Conservation (phyloP, 106 monocot species). For the Dendrobium officinale region DNA sequence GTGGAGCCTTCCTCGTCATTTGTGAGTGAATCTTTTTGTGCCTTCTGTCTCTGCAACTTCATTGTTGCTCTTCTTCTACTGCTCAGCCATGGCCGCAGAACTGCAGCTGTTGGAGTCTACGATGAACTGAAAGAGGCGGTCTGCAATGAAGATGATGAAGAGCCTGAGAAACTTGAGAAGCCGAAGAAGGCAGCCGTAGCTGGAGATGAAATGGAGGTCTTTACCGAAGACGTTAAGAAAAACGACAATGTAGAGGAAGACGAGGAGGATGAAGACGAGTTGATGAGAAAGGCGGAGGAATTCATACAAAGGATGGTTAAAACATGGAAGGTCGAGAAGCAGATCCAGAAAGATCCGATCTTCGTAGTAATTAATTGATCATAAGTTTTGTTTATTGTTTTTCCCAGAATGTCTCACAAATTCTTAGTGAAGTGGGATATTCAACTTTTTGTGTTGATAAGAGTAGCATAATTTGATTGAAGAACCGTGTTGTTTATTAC, state of each 20-base stretch:
- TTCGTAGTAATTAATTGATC: not conserved
- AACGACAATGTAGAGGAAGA: not conserved
- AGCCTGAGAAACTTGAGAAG: not conserved
- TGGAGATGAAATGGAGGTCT: not conserved
- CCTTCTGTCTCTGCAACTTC: conserved; percentile 5
- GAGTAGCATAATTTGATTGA: too few relatives aligned
- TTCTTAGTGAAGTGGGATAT: not conserved
- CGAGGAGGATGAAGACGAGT: not conserved
- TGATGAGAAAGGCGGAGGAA: conserved; percentile 1
- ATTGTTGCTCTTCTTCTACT: conserved; percentile 4
- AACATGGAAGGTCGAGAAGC: not conserved
- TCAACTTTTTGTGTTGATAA: too few relatives aligned
- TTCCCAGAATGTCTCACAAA: not conserved
- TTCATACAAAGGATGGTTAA: conserved; percentile 7
- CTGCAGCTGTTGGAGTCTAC: not conserved
- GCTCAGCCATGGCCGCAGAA: not conserved
- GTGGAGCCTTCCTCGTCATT: not conserved
- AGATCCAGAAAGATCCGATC: not conserved
- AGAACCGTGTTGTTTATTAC: too few relatives aligned
- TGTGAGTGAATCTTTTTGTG: not conserved
- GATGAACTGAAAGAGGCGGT: not conserved
- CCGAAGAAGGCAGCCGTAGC: not conserved
- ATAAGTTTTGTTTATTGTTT: not conserved
- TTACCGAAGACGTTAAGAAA: not conserved
- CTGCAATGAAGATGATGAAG: not conserved